phyloP scores from a whole-genome alignment of 805 yeast genomes.

The Myxozyma kluyveri region DNA sequence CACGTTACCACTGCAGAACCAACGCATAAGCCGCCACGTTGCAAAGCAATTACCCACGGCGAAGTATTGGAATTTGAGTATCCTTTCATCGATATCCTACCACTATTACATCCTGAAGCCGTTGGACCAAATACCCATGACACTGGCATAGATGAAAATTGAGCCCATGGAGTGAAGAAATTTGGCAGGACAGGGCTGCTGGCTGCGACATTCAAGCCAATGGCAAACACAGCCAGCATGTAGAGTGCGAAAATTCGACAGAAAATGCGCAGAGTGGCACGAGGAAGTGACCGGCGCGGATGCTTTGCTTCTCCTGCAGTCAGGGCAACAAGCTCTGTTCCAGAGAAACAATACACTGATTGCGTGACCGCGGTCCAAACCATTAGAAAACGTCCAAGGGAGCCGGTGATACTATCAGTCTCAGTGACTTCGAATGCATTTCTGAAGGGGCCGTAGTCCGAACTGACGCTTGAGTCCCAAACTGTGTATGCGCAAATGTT shows the following conservation, averaged over 20 bases:
- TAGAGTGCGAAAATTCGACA: conserved; percentile 76
- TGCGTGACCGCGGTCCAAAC: conserved; percentile 67
- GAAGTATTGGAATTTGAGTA: conserved; percentile 60
- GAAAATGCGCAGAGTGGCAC: conserved; percentile 75
- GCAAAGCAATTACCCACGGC: conserved; percentile 73
- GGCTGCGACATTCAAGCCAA: conserved; percentile 57
- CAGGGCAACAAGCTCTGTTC: conserved; percentile 69
- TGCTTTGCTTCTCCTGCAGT: conserved; percentile 74
- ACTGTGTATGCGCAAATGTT: neutral
- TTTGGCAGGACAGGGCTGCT: conserved; percentile 14
- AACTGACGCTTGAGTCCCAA: conserved; percentile 10
- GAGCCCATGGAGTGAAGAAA: conserved; percentile 36
- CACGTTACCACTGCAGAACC: conserved; percentile 68
- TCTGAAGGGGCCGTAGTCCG: conserved; percentile 25
- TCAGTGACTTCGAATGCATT: conserved; percentile 15
- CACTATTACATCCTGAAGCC: conserved; percentile 14
- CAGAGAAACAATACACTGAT: conserved; percentile 74
- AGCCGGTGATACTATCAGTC: conserved; percentile 10
- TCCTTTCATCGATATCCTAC: conserved; percentile 20
- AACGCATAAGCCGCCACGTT: conserved; percentile 64
- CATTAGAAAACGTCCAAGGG: conserved; percentile 52
- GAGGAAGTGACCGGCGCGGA: conserved; percentile 65
- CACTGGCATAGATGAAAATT: conserved; percentile 44
- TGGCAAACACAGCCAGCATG: conserved; percentile 53
- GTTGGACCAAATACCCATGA: conserved; percentile 10